These are phyloP conservation scores for Solanum hybrid DNA, from an alignment of 305 asterid species.

Conservation along the genomic window DNA sequence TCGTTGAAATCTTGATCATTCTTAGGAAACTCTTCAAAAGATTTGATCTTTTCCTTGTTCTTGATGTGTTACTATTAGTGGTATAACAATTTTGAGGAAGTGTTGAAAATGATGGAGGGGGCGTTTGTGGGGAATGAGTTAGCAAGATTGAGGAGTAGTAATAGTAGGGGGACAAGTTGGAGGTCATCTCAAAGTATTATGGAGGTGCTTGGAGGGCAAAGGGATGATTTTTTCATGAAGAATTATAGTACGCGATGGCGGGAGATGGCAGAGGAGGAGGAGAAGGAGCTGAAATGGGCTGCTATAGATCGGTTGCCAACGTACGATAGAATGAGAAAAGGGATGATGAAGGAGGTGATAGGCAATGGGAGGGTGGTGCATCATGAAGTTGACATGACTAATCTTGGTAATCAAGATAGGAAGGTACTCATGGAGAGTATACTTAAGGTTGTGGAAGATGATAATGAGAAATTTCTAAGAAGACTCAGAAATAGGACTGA, in stretches of 20 bases:
- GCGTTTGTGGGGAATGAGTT: conserved; percentile 26
- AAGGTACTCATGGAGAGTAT: conserved; percentile 52
- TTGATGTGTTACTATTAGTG: not conserved
- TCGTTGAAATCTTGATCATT: not conserved
- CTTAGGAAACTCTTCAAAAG: not conserved
- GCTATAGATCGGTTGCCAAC: conserved; percentile 80
- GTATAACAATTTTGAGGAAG: not conserved
- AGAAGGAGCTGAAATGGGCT: conserved; percentile 72
- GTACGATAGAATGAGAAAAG: conserved; percentile 54
- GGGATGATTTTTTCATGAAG: conserved; percentile 42
- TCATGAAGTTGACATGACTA: conserved; percentile 47
- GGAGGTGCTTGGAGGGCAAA: conserved; percentile 54
- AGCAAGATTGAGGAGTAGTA: conserved; percentile 23
- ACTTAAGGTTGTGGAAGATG: conserved; percentile 59
- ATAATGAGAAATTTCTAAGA: conserved; percentile 50
- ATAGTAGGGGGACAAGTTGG: conserved; percentile 47
- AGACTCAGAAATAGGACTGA: conserved; percentile 64
- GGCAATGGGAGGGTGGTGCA: conserved; percentile 36
- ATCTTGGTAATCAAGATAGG: conserved; percentile 57
- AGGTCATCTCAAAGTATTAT: conserved; percentile 49
- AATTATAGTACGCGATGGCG: conserved; percentile 52
- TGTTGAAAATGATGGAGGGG: not conserved
- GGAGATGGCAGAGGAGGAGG: conserved; percentile 41
- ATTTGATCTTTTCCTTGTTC: not conserved
- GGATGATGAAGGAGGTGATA: conserved; percentile 47